These are phyloP conservation scores for Aureobasidium sp. DNA, from an alignment of 2,329 filamentous ascomycete genomes.

Conservation along the genomic window DNA sequence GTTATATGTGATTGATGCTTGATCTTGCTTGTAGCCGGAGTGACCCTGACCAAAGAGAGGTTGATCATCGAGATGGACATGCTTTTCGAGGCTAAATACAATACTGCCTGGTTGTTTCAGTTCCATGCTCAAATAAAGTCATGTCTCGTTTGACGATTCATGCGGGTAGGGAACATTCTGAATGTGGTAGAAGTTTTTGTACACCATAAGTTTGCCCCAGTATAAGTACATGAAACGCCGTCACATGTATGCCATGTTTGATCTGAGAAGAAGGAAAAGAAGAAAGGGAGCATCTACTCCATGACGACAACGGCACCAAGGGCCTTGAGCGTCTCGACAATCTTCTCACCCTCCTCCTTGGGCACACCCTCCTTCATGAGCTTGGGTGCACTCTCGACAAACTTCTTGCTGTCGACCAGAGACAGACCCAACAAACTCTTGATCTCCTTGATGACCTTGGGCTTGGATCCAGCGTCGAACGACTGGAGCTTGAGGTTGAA, in stretches of 20 bases:
- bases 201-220: conserved; percentile 14
- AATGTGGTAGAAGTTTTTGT: conserved; percentile 11
- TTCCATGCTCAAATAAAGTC: too few relatives aligned
- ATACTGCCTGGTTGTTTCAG: too few relatives aligned
- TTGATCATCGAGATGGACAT: neutral
- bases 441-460: conserved; percentile 99
- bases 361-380: conserved; percentile 97
- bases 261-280: neutral
- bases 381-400: conserved; percentile 97
- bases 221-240: conserved; percentile 16
- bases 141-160: neutral
- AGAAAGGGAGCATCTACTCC: conserved; percentile 53
- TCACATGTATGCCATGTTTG: conserved; percentile 8
- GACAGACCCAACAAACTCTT: conserved; percentile 91
- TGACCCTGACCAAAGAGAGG: neutral
- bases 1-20: neutral
- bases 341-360: conserved; percentile 99
- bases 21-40: neutral
- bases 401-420: conserved; percentile 99
- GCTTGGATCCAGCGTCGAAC: conserved; percentile 82
- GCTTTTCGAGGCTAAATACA: neutral
- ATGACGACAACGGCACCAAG: conserved; percentile 82
- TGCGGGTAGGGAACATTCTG: neutral
- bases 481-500: conserved; percentile 93
- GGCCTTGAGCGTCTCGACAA: conserved; percentile 87